Evolutionary conservation across 306 rosid genomes (phyloP), one percentile per base, ranked within the genome.

Genomic region (Ziziphus jujuba): DNA sequence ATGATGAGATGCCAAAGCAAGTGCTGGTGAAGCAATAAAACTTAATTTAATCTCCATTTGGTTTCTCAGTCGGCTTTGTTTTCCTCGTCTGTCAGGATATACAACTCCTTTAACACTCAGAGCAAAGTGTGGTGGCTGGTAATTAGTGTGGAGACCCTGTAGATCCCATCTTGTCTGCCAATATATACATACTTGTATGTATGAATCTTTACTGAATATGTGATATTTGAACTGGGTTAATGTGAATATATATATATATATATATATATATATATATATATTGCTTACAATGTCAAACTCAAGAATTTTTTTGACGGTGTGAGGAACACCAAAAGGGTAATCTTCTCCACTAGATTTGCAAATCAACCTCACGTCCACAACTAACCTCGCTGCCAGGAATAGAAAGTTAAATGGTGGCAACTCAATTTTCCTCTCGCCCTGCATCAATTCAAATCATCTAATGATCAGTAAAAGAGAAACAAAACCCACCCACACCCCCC

Each of bases 391-490:
- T 28, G 50, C 65, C 44, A 81, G 22, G 73, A 81, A 81, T 63
- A 87, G 60, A 60, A 69, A 28, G 40, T 84, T 67, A 21, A 81
- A 58, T 6, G 79, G 65, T 66, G 78, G 82, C 75, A 63, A 53
- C 20, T 74, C 55, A 9, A 81, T 35, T 66, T 83, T 87, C 87
- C 87, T 75, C 44, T 84, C 91, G 63, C 75, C 82, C 91, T 87
- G 65, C 69, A 74, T 22, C 45, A 40, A 40, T 40, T 40, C 45
- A 2, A 40, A 40, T 40, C 2, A 8, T 7, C 9, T n/a, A n/a
- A 40, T 40, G 45, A 40, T 40, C 45, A 1, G 3, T 28, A 28
- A 28, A 28, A 28, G 33, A 28, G 33, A 28, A 28, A 28, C 33
- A 28, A 28, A 28, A 28, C 2, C 2, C 2, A 2, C 33, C 33